Percentiles rank a stretch among this genome's conserved stretches.
Conservation (phyloP, 2,329 filamentous ascomycete species). For the Blastomyces parvus region DNA sequence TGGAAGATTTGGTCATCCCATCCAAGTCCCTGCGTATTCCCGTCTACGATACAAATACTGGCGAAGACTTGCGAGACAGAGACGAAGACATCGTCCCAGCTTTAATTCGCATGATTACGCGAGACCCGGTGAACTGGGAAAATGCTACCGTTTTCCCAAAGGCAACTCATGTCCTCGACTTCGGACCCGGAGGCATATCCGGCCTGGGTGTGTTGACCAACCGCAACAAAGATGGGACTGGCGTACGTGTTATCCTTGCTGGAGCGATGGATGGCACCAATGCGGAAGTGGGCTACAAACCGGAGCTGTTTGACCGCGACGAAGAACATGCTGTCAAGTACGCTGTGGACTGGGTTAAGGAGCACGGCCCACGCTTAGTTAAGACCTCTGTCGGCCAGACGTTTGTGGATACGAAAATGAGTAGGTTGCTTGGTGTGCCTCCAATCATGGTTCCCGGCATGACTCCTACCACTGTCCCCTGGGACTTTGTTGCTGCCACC, state of each 20-base stretch:
- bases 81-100: constrained; percentile 73
- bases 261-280: constrained; percentile 88
- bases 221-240: constrained; percentile 97
- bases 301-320: constrained; percentile 93
- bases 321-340: constrained; percentile 91
- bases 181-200: constrained; percentile 92
- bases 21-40: constrained; percentile 66
- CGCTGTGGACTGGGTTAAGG: constrained; percentile 94
- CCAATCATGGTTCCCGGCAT: constrained; percentile 88
- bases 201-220: constrained; percentile 93
- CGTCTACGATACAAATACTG: constrained; percentile 83
- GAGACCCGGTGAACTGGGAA: constrained; percentile 93
- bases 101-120: constrained; percentile 85
- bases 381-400: constrained; percentile 83
- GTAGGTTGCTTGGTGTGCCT: constrained; percentile 70
- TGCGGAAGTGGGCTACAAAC: constrained; percentile 90
- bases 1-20: constrained; percentile 71
- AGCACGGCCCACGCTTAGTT: constrained; percentile 84
- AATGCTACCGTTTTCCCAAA: constrained; percentile 81
- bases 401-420: constrained; percentile 96
- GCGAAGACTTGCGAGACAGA: constrained; percentile 62
- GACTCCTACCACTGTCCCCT: constrained; percentile 81
- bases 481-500: constrained; percentile 84
- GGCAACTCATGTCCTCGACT: constrained; percentile 91
- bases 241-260: constrained; percentile 89